phyloP scores from a whole-genome alignment of 1,284 basidiomycete species.

The Pulveroboletus sp. region DNA sequence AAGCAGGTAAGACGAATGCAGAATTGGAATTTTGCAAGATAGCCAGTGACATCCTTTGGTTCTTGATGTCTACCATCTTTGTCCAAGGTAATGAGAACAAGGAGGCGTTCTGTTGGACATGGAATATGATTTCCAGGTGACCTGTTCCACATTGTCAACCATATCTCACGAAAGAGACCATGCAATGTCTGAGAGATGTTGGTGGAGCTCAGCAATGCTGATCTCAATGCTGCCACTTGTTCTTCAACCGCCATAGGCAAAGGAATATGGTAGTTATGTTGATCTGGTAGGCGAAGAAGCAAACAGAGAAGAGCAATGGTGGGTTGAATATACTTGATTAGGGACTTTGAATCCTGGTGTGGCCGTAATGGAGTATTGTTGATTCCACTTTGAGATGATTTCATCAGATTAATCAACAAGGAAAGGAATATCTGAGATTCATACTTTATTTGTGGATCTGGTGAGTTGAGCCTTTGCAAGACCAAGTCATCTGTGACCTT shows the following conservation, averaged over 20 bases:
- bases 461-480: too few species aligned
- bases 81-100: neutral
- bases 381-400: neutral
- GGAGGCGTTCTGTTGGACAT: neutral
- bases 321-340: neutral
- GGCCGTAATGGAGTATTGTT: neutral
- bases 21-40: neutral
- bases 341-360: neutral
- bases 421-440: too few species aligned
- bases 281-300: neutral
- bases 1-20: neutral
- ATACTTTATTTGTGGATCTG: too few species aligned
- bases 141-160: neutral
- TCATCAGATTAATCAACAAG: too few species aligned
- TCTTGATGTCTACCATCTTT: neutral
- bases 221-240: neutral
- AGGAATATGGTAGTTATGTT: neutral
- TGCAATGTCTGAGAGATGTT: neutral
- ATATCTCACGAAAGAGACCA: neutral
- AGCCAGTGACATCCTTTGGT: neutral
- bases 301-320: neutral
- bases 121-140: neutral
- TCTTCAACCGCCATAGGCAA: neutral
- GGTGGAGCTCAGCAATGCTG: neutral
- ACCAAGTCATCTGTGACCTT: too few species aligned